Evolutionary conservation across 2,329 filamentous ascomycete species (phyloP).

Genomic region (Colletotrichum sp.): DNA sequence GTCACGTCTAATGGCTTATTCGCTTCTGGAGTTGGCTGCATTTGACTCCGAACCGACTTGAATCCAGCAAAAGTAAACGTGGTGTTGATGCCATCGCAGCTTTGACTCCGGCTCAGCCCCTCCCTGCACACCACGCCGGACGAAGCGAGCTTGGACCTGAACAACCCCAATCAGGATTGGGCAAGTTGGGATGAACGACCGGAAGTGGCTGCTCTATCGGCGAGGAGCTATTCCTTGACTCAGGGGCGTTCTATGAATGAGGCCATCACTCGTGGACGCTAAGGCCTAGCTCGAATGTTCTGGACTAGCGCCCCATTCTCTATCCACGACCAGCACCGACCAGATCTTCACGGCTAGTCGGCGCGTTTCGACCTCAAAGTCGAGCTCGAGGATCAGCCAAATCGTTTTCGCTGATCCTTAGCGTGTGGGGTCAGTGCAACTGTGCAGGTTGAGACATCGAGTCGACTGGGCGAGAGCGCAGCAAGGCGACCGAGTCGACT

Average conservation of each 20-base stretch:
- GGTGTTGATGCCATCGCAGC: background rate
- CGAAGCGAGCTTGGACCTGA: slow-evolving; percentile 14
- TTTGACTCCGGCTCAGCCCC: slow-evolving; percentile 7
- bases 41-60: background rate
- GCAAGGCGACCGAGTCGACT: background rate
- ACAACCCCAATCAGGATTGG: background rate
- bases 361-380: background rate
- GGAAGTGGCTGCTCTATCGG: slow-evolving; percentile 14
- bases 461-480: background rate
- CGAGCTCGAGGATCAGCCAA: slow-evolving; percentile 1
- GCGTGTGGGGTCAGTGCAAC: background rate
- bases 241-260: slow-evolving; percentile 8
- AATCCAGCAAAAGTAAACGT: background rate
- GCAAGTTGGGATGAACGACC: slow-evolving; percentile 6
- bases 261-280: slow-evolving; percentile 4
- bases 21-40: background rate
- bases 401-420: background rate
- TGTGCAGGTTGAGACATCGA: background rate
- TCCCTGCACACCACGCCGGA: slow-evolving; percentile 1
- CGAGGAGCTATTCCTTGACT: slow-evolving; percentile 11
- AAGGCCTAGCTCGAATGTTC: background rate
- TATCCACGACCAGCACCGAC: background rate
- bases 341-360: background rate
- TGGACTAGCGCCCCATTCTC: slow-evolving; percentile 3
- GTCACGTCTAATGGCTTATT: background rate